Evolutionary conservation across 2,329 filamentous ascomycete species (phyloP), one percentile per base, ranked within the genome.

Genomic region (Aspergillus awamori): DNA sequence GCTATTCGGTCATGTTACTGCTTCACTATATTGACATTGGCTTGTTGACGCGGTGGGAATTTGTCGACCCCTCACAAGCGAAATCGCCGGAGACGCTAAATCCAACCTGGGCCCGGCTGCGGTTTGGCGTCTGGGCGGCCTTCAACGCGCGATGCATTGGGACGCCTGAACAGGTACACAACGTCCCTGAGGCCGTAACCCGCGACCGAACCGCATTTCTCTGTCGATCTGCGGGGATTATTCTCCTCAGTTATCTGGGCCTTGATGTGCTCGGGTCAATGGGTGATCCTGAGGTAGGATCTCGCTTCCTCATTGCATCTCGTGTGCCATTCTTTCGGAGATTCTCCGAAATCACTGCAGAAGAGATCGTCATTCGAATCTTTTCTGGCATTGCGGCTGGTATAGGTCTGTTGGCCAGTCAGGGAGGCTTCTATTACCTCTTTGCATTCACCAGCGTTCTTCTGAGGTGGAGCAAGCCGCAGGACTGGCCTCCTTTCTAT

Each of bases 401-500:
- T 4, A 41, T 58, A 13, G 36, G 51, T n/a, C 43, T 61, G 7
- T 11, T 58, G 17, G 36, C 15, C 15, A 61, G 30, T 8, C 59
- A 61, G 33, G 56, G 39, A 1, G 59, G 48, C 0, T 39, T 45
- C 13, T 61, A 61, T 13, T 17, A 54, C 10, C 26, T 58, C 4
- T 53, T 54, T 8, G 55, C 49, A 15, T 51, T 61, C 28, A 17
- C 22, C 2, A 45, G 39, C 17, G 55, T 61, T 17, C 11, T 53
- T 33, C 22, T 20, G 5, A 17, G 15, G 1, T 26, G n/a, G 26
- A 43, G 26, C 33, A 28, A 52, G 47, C 59, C 54, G 13, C 20
- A 17, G 38, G 53, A 53, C 13, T 61, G 59, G 59, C 59, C 48
- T 38, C 53, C 53, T 0, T 61, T 61, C 53, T 61, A 61, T 17